Evolutionary conservation across 78 protist genomes (phyloP).

Genomic region (Pelomyxa schiedti): DNA sequence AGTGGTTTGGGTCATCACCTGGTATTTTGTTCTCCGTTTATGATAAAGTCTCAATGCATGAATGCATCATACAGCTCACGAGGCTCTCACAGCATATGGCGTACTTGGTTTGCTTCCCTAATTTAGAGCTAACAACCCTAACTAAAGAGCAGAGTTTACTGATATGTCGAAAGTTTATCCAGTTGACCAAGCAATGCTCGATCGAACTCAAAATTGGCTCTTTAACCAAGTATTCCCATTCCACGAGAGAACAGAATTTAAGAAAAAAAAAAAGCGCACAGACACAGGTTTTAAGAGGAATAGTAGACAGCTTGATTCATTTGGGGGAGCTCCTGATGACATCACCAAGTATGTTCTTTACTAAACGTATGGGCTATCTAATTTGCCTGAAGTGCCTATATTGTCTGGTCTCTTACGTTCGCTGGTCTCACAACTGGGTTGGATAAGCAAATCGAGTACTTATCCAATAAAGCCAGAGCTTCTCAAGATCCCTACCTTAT

Average conservation of each 20-base stretch:
- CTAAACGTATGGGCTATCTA: background rate
- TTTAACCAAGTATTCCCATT: background rate
- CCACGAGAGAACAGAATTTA: too few relatives aligned
- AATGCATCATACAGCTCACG: slow-evolving; percentile 14
- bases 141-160: slow-evolving; percentile 5
- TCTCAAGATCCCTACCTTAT: slow-evolving; percentile 6
- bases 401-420: slow-evolving; percentile 15
- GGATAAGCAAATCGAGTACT: background rate
- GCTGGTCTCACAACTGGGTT: background rate
- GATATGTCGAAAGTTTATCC: slow-evolving; percentile 9
- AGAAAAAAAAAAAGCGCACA: too few relatives aligned
- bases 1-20: slow-evolving; percentile 44
- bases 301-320: background rate
- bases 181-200: slow-evolving; percentile 16
- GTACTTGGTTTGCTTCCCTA: background rate
- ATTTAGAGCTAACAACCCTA: background rate
- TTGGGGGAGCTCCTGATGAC: slow-evolving; percentile 7
- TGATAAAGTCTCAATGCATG: too few relatives aligned
- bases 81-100: slow-evolving; percentile 27
- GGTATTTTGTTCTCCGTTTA: too few relatives aligned
- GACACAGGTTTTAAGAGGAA: slow-evolving; percentile 2
- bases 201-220: slow-evolving; percentile 10
- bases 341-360: slow-evolving; percentile 1
- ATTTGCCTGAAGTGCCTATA: slow-evolving; percentile 23
- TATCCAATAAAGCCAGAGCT: background rate